Evolutionary conservation across 306 rosid genomes (phyloP), one percentile per base, ranked within the genome.

Genomic region (Cicer arietinum): DNA sequence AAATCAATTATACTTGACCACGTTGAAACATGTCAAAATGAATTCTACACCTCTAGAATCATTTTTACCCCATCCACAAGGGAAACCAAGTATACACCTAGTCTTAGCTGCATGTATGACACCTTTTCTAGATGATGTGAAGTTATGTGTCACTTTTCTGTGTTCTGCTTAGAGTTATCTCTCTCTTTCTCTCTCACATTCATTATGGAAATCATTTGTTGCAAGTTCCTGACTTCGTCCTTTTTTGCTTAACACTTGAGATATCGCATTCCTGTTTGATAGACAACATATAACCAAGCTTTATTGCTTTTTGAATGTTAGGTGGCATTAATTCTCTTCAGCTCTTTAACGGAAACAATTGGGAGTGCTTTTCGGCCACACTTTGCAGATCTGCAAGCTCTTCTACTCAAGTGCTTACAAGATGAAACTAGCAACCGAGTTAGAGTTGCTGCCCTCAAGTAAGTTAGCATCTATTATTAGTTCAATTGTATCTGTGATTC

Each of bases 241-340:
- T 57, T 46, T 40, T 40, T 18, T 40, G 6, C 60, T 62, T 45
- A 10, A 5, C 18, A 17, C 35, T 40, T 40, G 47, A 10, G 14
- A 68, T 44, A 69, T 44, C 13, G 6, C 73, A 66, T 76, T 66
- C 69, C 40, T 17, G 48, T 41, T 79, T 71, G 25, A 79, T 18
- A 7, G 62, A 10, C 81, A 86, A 66, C 51, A 18, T 75, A 64
- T 84, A 50, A 79, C 77, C 12, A 25, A 51, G 20, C 78, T 7
- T 58, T 73, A 0, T 75, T 76, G 44, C 53, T 81, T 84, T 81
- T 68, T 68, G 81, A 80, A 71, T 84, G 72, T 47, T 77, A 95
- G 99, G 99, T 95, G 82, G 97, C 98, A 11, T 84, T 95, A 82
- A 90, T 95, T 81, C 96, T 95, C 70, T 95, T 95, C 91, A 92